Percentiles rank a stretch among this genome's conserved stretches.
Evolutionary conservation across 305 asterid species (phyloP).

Genomic region (Stenogyne calaminthoides): DNA sequence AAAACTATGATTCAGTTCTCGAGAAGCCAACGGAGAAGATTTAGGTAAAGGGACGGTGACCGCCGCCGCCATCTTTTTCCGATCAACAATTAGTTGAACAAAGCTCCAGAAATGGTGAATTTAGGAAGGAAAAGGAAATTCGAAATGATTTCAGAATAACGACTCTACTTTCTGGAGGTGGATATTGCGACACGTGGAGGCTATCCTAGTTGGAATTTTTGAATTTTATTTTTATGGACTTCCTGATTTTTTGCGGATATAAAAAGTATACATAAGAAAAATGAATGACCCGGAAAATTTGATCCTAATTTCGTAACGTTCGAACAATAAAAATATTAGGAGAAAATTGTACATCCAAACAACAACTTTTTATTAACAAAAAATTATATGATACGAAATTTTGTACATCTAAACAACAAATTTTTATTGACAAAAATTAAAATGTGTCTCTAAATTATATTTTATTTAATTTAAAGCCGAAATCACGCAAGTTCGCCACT

Average conservation of each 20-base stretch:
- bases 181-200: conserved; percentile 49
- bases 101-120: neutral
- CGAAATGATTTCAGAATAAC: neutral
- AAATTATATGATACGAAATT: no score
- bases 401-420: no score
- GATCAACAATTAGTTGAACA: conserved; percentile 4
- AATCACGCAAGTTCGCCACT: no score
- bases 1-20: conserved; percentile 43
- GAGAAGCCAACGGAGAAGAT: conserved; percentile 37
- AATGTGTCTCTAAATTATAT: no score
- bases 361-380: no score
- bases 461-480: no score
- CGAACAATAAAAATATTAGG: no score
- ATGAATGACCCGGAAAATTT: neutral
- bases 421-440: no score
- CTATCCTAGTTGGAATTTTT: conserved; percentile 35
- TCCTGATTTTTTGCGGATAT: conserved; percentile 34
- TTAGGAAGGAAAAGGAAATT: neutral
- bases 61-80: conserved; percentile 53
- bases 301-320: no score
- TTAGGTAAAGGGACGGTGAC: conserved; percentile 51
- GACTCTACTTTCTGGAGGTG: conserved; percentile 28
- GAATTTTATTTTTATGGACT: neutral
- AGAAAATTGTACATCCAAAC: no score
- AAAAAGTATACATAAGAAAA: neutral